Evolutionary conservation across 2,329 filamentous ascomycete genomes (phyloP).

Genomic region (Hymenoscyphus fructigenus): DNA sequence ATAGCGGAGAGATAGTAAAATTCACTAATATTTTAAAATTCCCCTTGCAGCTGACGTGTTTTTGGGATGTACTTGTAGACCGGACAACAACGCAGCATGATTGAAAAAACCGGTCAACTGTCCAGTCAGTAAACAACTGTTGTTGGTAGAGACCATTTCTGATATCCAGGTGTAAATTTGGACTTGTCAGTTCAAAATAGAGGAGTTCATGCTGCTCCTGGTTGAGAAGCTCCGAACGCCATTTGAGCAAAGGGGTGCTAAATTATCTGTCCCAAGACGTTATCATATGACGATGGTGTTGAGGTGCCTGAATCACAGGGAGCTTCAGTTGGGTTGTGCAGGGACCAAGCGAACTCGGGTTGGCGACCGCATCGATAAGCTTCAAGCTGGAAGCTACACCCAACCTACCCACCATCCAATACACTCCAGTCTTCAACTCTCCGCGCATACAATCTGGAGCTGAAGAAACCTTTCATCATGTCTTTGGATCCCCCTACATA

Average conservation of each 20-base stretch:
- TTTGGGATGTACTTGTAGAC: background rate
- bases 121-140: background rate
- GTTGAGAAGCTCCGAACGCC: background rate
- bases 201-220: background rate
- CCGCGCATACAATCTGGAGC: constrained; percentile 17
- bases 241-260: no score
- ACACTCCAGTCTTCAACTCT: background rate
- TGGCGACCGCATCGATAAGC: constrained; percentile 6
- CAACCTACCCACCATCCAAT: constrained; percentile 4
- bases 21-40: background rate
- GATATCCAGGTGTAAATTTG: background rate
- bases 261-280: no score
- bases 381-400: constrained; percentile 1
- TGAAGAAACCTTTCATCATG: constrained; percentile 53
- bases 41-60: background rate
- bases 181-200: background rate
- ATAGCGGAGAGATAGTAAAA: background rate
- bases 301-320: background rate
- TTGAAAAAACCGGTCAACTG: background rate
- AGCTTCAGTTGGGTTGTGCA: background rate
- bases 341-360: background rate
- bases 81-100: background rate
- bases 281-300: background rate
- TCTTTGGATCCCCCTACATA: constrained; percentile 91
- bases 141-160: background rate